Percentiles rank a stretch among this genome's conserved stretches.
Evolutionary conservation across 768 basidiomycete genomes (phyloP).

Genomic region (Lentinula boryana): DNA sequence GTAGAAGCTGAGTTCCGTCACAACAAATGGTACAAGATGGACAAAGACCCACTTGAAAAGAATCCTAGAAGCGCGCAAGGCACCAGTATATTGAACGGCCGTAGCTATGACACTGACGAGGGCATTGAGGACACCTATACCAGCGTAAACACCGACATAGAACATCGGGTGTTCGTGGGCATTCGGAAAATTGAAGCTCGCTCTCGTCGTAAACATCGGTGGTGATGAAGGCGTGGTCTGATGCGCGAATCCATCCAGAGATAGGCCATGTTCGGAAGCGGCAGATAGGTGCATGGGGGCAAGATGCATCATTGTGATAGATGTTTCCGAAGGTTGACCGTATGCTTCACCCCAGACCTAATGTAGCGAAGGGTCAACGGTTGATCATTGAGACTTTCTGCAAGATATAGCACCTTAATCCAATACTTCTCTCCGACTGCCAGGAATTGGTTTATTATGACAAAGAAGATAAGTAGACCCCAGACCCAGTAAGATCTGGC

Average conservation of each 20-base stretch:
- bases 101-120: constrained; percentile 39
- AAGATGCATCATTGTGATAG: constrained; percentile 23
- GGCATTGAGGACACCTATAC: constrained; percentile 47
- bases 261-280: constrained; percentile 29
- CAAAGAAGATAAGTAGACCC: constrained; percentile 42
- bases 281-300: constrained; percentile 23
- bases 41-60: constrained; percentile 31
- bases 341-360: constrained; percentile 70
- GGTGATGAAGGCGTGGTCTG: background rate
- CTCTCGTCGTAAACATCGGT: constrained; percentile 9
- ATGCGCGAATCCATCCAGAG: constrained; percentile 23
- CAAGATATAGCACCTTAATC: constrained; percentile 49
- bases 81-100: constrained; percentile 57
- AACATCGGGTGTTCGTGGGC: constrained; percentile 61
- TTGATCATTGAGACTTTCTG: background rate
- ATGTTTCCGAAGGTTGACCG: constrained; percentile 12
- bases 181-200: constrained; percentile 34
- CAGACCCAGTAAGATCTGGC: constrained; percentile 66
- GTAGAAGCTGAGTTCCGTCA: background rate
- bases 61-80: constrained; percentile 39
- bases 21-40: background rate
- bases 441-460: constrained; percentile 46
- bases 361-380: background rate
- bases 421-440: constrained; percentile 62
- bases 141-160: constrained; percentile 64